A percentile compares a stretch with the other conserved stretches of the same genome.
Evolutionary conservation across 345 rosid genomes (phyloP).

Genomic region (Melaleuca alternifolia): DNA sequence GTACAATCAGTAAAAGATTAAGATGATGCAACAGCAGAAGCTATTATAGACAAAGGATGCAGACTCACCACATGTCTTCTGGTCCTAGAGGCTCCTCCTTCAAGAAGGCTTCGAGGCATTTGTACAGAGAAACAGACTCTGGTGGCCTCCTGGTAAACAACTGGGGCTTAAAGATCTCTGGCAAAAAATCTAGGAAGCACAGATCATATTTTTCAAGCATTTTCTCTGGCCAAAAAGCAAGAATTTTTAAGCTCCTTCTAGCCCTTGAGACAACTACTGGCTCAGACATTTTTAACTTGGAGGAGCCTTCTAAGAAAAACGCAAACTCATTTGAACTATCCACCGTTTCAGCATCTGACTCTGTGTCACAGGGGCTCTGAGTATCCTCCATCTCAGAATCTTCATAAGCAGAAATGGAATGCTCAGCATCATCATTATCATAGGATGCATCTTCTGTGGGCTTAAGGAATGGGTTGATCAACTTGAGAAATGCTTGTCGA

Average conservation of each 20-base stretch:
- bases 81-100: constrained; percentile 73
- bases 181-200: constrained; percentile 26
- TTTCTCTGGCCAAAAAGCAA: constrained; percentile 35
- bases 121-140: constrained; percentile 48
- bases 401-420: constrained; percentile 11
- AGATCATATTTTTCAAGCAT: constrained; percentile 34
- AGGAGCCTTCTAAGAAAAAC: constrained; percentile 10
- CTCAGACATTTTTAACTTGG: constrained; percentile 20
- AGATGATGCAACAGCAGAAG: not conserved
- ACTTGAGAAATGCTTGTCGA: constrained; percentile 21
- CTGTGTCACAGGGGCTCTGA: constrained; percentile 13
- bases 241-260: constrained; percentile 14
- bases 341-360: constrained; percentile 19
- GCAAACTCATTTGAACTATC: constrained; percentile 23
- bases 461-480: constrained; percentile 39
- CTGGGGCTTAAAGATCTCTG: constrained; percentile 43
- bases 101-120: constrained; percentile 65
- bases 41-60: not conserved
- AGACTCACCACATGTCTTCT: constrained; percentile 69
- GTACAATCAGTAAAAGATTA: not conserved
- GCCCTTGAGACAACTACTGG: constrained; percentile 3
- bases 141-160: constrained; percentile 28
- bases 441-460: constrained; percentile 19
- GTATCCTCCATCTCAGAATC: constrained; percentile 28
- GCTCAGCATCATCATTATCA: constrained; percentile 19